These are phyloP conservation scores for Dictyostelium capitatum DNA, from an alignment of 78 protist species.

Conservation along the genomic window DNA sequence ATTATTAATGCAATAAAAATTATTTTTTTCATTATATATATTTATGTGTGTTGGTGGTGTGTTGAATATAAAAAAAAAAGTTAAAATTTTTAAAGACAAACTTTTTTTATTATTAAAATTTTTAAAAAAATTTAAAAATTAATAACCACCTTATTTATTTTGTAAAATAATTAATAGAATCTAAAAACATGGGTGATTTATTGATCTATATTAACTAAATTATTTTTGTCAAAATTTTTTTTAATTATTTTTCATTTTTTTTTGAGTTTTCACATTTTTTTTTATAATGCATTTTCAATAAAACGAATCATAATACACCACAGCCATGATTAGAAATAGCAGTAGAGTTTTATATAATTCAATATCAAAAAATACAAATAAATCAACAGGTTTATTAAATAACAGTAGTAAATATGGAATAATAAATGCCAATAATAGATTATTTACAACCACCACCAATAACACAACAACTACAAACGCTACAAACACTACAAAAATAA, in stretches of 20 bases:
- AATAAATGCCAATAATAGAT: not conserved
- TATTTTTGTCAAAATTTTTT: not conserved
- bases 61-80: too few species aligned
- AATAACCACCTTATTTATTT: too few species aligned
- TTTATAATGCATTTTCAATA: not conserved
- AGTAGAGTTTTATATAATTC: not conserved
- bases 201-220: too few species aligned
- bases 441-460: not conserved
- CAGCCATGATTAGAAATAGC: not conserved
- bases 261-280: not conserved
- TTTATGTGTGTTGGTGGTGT: too few species aligned
- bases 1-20: too few species aligned
- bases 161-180: too few species aligned
- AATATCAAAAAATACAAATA: not conserved
- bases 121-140: too few species aligned
- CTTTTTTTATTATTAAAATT: too few species aligned
- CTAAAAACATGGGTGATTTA: too few species aligned
- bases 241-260: not conserved
- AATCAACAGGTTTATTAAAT: not conserved
- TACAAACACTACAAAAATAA: not conserved
- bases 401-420: not conserved
- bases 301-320: not conserved
- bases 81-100: too few species aligned
- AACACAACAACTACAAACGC: not conserved
- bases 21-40: too few species aligned